Evolutionary conservation across 2,329 filamentous ascomycete species (phyloP), one percentile per base, ranked within the genome.

Genomic region (Xylariaceae sp.): DNA sequence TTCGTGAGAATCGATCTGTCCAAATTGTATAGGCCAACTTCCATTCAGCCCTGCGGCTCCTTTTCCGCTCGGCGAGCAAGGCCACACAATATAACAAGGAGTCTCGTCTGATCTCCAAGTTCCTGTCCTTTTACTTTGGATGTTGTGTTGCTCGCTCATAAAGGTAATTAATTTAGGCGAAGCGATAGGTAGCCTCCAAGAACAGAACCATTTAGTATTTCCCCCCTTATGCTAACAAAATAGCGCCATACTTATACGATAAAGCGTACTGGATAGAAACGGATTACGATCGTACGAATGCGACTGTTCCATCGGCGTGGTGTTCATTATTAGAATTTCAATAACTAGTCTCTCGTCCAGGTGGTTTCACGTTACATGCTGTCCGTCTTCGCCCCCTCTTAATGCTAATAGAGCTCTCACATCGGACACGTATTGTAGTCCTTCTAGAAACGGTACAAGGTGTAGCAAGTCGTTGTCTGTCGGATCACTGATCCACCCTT

Each of bases 401-500:
- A 99, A 77, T 54, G 91, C 91, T 67, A 99, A 78, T 60, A 97
- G 77, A 47, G 94, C 91, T 65, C 94, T 83, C 56, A 99, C 92
- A 73, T 99, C 94, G 50, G 92, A 95, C 62, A 94, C 91, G 73
- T 97, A 96, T 75, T 97, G 94, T 67, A 99, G 75, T 19, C 90
- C 94, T 74, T 99, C 94, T 44, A 99, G 79, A 65, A 97, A 78
- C 34, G 94, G 94, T 55, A 99, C 85, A 57, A 99, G 79, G 72
- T 97, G 90, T 71, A 97, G 80, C 62, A 99, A 78, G 69, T 96
- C 92, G 70, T 91, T 94, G 73, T 99, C 94, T 30, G 94, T 97
- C 27, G 94, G 94, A 74, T 99, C 94, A 71, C 87, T 96, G 74
- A 99, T 97, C 94, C 94, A 99, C 68, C 94, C 94, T 76, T 97